Base-by-base conservation (phyloP, 306 rosid species). In the Cucumis cinereus region DNA sequence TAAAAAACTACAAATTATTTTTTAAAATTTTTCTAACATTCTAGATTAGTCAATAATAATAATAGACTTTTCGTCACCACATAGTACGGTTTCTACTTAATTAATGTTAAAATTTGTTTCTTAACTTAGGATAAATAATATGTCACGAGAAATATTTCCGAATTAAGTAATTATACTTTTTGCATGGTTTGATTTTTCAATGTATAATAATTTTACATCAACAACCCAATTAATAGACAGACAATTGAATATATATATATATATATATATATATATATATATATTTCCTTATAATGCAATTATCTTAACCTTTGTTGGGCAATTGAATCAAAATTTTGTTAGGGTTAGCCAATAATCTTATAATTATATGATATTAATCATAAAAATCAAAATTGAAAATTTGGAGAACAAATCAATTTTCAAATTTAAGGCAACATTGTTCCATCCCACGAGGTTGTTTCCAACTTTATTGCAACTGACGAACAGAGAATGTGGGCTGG, bases 381-480 rank as follows among this genome's bases (percentile, higher is more conserved):
- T 5, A 67, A 12, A 22, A 40, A 30, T 64, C 7, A 63, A 63
- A 35, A 4, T 6, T 38, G 26, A 33, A 64, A 19, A 4, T 35
- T 64, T 19, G 17, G 72, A 38, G 20, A 38, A 26, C 16, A 64
- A 64, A 64, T 64, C 50, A 17, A 61, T 61, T 61, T 43, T 64
- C 19, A 67, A 38, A 66, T 66, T 41, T 6, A 36, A 66, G 52
- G 73, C 38, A 66, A 40, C 41, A 41, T 67, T 22, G 36, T 43
- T 45, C n/a, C 74, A 14, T 45, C 55, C 30, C 56, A 43, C 74
- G 74, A 45, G 74, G 35, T 20, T 69, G 38, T 63, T 24, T 69
- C 74, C 74, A 45, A 69, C 74, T 69, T 69, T 69, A 41, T 23
- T 6, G 74, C 74, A 69, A 69, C 74, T 45, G 30, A 69, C 38